A percentile compares a stretch with the other conserved stretches of the same genome.
Evolutionary conservation across 306 rosid species (phyloP).

Genomic region (Trifolium fragiferum): DNA sequence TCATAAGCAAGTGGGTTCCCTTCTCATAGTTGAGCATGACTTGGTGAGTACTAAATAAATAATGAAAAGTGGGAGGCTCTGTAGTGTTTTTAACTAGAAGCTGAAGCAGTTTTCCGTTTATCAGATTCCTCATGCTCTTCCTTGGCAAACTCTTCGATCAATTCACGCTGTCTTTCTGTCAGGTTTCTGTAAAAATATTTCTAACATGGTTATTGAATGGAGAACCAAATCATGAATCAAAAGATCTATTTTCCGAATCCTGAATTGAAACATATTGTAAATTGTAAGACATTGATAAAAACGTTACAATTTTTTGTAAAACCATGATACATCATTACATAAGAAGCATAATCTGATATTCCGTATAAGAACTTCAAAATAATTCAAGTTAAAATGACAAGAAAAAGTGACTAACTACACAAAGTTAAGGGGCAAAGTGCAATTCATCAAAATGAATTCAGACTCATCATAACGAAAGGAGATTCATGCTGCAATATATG

Average conservation of each 20-base stretch:
- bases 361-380: background rate
- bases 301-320: background rate
- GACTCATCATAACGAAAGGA: too few relatives aligned
- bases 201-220: background rate
- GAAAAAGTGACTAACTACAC: background rate
- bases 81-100: constrained; percentile 56
- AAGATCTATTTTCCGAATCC: background rate
- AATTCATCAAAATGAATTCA: background rate
- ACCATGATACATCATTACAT: background rate
- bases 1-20: constrained; percentile 39
- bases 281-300: background rate
- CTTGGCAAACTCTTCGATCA: constrained; percentile 88
- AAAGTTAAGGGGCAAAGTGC: background rate
- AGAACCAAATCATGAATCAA: background rate
- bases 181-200: constrained; percentile 60
- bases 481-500: background rate
- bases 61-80: constrained; percentile 10
- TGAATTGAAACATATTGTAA: background rate
- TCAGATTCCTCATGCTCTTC: constrained; percentile 67
- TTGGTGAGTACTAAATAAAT: background rate
- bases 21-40: constrained; percentile 34
- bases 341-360: background rate
- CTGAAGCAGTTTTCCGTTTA: constrained; percentile 56
- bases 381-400: background rate
- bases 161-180: constrained; percentile 74